Conservation (phyloP, 805 yeast species). For the Sungouiozyma intestinalis region DNA sequence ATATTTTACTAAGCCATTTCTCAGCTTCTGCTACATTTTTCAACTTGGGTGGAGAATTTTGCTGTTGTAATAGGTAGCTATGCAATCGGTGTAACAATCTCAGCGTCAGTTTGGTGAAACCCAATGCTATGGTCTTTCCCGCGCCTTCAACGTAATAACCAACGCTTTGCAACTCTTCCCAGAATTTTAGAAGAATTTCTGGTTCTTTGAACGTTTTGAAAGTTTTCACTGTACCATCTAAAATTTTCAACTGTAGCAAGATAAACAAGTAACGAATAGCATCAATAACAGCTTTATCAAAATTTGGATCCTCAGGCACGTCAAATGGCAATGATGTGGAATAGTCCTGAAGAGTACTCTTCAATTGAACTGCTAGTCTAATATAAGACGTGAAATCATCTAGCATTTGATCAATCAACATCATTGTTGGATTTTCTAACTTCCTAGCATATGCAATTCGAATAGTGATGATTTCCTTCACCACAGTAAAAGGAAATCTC, state of each 20-base stretch:
- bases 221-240: conserved; percentile 62
- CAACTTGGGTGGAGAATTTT: conserved; percentile 46
- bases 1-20: conserved; percentile 57
- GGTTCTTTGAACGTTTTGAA: conserved; percentile 85
- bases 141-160: conserved; percentile 78
- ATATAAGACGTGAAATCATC: conserved; percentile 75
- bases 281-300: conserved; percentile 58
- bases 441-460: conserved; percentile 70
- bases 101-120: conserved; percentile 54
- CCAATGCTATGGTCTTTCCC: conserved; percentile 70
- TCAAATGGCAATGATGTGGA: conserved; percentile 59
- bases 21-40: conserved; percentile 34
- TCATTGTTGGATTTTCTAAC: conserved; percentile 76
- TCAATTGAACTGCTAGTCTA: conserved; percentile 61
- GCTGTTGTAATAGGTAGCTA: conserved; percentile 61
- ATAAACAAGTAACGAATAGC: conserved; percentile 65
- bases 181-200: conserved; percentile 75
- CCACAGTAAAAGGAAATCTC: conserved; percentile 66
- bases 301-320: conserved; percentile 49
- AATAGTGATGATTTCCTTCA: conserved; percentile 66
- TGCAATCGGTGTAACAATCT: conserved; percentile 60
- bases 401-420: conserved; percentile 92
- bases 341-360: conserved; percentile 53
- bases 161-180: conserved; percentile 65
- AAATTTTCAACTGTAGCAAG: conserved; percentile 61